Evolutionary conservation across 1,284 basidiomycete genomes (phyloP), one percentile per base, ranked within the genome.

Genomic region (Boletus smithii): DNA sequence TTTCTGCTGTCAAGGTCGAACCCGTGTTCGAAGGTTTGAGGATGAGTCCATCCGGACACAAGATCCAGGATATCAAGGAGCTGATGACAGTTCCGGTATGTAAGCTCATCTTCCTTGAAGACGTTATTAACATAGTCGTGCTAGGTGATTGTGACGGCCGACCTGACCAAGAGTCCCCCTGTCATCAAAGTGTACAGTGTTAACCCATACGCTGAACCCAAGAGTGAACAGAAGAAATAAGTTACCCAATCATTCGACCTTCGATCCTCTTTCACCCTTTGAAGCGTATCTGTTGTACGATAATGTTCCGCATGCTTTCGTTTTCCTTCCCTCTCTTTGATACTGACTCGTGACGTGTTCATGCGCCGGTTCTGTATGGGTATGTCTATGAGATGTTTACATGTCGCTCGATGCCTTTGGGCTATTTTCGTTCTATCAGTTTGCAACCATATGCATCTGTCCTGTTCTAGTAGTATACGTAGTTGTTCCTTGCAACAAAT

Each of bases 171-270:
- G 79, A 92, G 88, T 57, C 93, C 93, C 44, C 93, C 93, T 8
- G 92, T 95, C 55, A 87, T 95, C 74, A 91, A 91, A 69, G 91
- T 94, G 46, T 91, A 90, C 73, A 89, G 87, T 60, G 88, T 91
- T 57, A 91, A 91, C 62, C 88, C 88, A 11, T 91, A 88, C 67
- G 83, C 88, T 31, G 74, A 75, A 50, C 65, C 65, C 46, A 75
- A 73, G 65, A 22, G 2, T 27, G 53, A 60, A 34, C 53, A 35
- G 32, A 56, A 42, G 48, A 73, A 71, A 68, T 72, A 58, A 64
- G 53, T 46, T 49, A 45, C 47, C 36, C 50, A 9, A 36, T 24
- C n/a, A 44, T 24, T 32, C 33, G 34, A 29, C 27, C 44, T 39
- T 20, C 8, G 22, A 26, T 44, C 37, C 18, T 33, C 27, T 51